Evolutionary conservation across 768 basidiomycete species (phyloP).

Genomic region (Cystofilobasidium macerans): DNA sequence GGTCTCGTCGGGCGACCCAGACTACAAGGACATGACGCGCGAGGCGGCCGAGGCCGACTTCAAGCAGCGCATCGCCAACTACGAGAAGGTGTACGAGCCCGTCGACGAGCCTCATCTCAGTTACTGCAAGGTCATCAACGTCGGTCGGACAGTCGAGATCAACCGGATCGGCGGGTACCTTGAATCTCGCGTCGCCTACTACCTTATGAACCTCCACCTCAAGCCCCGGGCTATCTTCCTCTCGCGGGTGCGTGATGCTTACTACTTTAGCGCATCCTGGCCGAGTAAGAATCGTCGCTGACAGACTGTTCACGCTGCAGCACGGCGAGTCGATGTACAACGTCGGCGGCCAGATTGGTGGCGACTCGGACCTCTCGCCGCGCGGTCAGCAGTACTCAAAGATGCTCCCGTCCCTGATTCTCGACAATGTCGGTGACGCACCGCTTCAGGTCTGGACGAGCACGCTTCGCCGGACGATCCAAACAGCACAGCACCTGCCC

Average conservation of each 20-base stretch:
- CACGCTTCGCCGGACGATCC: slow-evolving; percentile 83
- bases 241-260: slow-evolving; percentile 60
- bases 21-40: slow-evolving; percentile 79
- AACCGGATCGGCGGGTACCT: slow-evolving; percentile 81
- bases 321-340: slow-evolving; percentile 98
- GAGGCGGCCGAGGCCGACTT: slow-evolving; percentile 86
- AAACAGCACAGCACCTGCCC: slow-evolving; percentile 69
- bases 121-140: slow-evolving; percentile 83
- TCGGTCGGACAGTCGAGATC: slow-evolving; percentile 71
- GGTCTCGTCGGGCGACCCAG: slow-evolving; percentile 90
- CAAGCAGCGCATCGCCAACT: slow-evolving; percentile 74
- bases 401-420: slow-evolving; percentile 76
- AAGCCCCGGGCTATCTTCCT: slow-evolving; percentile 95
- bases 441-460: slow-evolving; percentile 98
- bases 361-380: slow-evolving; percentile 79
- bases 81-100: slow-evolving; percentile 91
- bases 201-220: slow-evolving; percentile 94
- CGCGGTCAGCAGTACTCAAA: slow-evolving; percentile 74
- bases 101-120: slow-evolving; percentile 75
- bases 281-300: not conserved
- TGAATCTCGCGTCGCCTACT: slow-evolving; percentile 94
- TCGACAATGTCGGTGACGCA: slow-evolving; percentile 79
- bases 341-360: slow-evolving; percentile 90
- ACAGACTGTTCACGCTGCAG: slow-evolving; percentile 41
- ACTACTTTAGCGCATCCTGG: not conserved